phyloP scores from a whole-genome alignment of 495 filamentous ascomycete species.

The Penicillium canescens region DNA sequence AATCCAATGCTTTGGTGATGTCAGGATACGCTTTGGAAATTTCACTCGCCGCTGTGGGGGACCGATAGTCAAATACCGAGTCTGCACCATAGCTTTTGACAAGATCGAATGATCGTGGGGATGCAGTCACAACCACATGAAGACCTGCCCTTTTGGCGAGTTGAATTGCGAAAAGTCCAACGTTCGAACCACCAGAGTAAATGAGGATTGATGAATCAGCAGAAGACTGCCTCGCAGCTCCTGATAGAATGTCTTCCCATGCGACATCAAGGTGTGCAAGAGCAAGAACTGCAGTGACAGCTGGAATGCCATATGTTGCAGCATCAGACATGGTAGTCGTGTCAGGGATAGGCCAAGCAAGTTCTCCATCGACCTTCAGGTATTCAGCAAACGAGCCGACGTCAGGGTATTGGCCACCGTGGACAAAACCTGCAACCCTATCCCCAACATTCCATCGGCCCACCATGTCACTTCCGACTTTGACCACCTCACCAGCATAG shows the following conservation, averaged over 20 bases:
- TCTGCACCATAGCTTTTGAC: constrained; percentile 37
- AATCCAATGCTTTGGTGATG: constrained; percentile 20
- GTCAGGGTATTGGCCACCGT: constrained; percentile 22
- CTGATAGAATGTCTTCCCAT: not conserved
- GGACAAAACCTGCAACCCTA: constrained; percentile 16
- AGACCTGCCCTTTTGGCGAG: constrained; percentile 28
- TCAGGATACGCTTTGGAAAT: constrained; percentile 15
- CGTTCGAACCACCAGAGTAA: constrained; percentile 24
- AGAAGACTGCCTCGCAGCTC: not conserved
- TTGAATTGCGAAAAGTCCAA: constrained; percentile 30
- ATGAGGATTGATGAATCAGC: constrained; percentile 24
- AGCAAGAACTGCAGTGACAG: constrained; percentile 32
- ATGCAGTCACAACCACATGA: constrained; percentile 35
- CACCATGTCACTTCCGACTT: too few species aligned
- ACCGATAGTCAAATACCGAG: constrained; percentile 34
- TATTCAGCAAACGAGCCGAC: constrained; percentile 47
- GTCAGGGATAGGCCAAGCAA: constrained; percentile 51
- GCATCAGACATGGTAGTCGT: constrained; percentile 48
- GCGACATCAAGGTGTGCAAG: not conserved
- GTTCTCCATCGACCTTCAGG: constrained; percentile 43
- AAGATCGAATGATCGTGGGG: constrained; percentile 29
- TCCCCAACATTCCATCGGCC: constrained; percentile 17
- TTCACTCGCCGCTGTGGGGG: constrained; percentile 1
- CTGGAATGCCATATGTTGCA: constrained; percentile 50
- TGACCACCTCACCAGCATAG: too few species aligned